Percentiles rank a stretch among this genome's conserved stretches.
Evolutionary conservation across 176 grass and related monocot species (phyloP).

Genomic region (Saccharum officinarum): DNA sequence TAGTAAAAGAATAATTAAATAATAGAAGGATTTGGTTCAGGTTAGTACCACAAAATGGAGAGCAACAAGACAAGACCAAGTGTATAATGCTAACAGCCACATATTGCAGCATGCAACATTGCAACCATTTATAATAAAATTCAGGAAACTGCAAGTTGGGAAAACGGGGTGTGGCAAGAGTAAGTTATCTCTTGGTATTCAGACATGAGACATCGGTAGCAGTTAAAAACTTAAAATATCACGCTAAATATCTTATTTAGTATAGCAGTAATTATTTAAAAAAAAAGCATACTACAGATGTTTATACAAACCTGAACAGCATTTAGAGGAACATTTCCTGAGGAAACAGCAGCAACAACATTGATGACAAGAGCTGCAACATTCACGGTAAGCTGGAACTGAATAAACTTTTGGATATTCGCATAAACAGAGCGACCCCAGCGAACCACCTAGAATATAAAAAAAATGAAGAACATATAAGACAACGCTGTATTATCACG

Average conservation of each 20-base stretch:
- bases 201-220: neutral
- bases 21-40: slow-evolving; percentile 1
- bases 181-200: slow-evolving; percentile 18
- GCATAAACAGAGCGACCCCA: slow-evolving; percentile 97
- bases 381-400: slow-evolving; percentile 98
- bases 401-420: slow-evolving; percentile 99
- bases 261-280: neutral
- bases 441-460: slow-evolving; percentile 74
- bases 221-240: slow-evolving; percentile 8
- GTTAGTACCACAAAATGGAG: neutral
- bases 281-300: slow-evolving; percentile 1
- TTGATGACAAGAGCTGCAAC: slow-evolving; percentile 96
- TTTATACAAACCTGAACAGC: slow-evolving; percentile 85
- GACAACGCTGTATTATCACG: slow-evolving; percentile 6
- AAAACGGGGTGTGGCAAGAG: neutral
- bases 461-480: slow-evolving; percentile 19
- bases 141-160: slow-evolving; percentile 5
- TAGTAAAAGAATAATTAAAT: neutral
- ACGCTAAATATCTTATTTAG: neutral
- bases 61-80: neutral
- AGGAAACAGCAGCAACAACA: slow-evolving; percentile 90
- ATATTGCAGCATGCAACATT: neutral
- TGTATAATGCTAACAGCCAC: neutral
- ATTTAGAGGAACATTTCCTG: slow-evolving; percentile 92
- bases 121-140: slow-evolving; percentile 8